Conservation (phyloP, 75 land plant genomes). For the Selaginella tamariscina region DNA sequence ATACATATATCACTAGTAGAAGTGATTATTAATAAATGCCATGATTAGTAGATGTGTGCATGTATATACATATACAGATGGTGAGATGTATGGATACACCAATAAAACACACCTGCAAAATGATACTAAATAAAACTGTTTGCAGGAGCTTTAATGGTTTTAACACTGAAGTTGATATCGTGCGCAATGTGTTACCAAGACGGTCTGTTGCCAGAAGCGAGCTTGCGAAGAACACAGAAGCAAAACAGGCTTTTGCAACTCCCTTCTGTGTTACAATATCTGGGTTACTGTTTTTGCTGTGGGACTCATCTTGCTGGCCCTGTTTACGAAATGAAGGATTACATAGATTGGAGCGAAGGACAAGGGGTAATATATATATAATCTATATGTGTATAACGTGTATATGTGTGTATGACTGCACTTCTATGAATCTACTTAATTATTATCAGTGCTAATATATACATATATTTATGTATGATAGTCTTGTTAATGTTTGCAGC, state of each 20-base stretch:
- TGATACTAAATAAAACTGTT: too few species aligned
- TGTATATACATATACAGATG: too few species aligned
- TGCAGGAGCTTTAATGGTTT: conserved; percentile 95
- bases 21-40: too few species aligned
- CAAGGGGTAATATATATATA: conserved; percentile 49
- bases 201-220: conserved; percentile 67
- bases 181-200: conserved; percentile 88
- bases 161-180: conserved; percentile 88
- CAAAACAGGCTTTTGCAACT: conserved; percentile 47
- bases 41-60: background rate
- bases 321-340: conserved; percentile 96
- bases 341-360: conserved; percentile 85
- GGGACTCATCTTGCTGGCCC: conserved; percentile 99
- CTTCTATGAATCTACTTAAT: background rate
- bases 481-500: conserved; percentile 28
- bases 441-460: too few species aligned
- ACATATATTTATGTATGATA: too few species aligned
- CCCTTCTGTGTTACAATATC: conserved; percentile 62
- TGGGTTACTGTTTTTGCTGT: conserved; percentile 90
- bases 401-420: background rate
- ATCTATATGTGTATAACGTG: too few species aligned
- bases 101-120: too few species aligned
- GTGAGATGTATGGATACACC: too few species aligned
- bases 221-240: conserved; percentile 56
- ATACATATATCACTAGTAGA: too few species aligned